Evolutionary conservation across 2,329 filamentous ascomycete species (phyloP), one percentile per base, ranked within the genome.

Genomic region (Ceratocystis huliohia): DNA sequence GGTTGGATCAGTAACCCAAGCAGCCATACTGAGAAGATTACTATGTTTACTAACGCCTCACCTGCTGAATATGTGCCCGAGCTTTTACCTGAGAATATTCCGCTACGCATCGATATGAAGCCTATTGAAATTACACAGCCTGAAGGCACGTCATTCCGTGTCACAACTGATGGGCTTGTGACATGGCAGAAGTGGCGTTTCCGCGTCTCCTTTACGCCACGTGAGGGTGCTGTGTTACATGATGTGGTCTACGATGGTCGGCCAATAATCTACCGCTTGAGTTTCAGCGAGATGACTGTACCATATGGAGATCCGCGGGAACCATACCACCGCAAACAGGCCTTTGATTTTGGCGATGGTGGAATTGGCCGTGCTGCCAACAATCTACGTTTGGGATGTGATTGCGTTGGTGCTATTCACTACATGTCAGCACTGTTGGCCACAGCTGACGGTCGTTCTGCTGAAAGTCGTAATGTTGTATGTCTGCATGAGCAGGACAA

Each of bases 401-500:
- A 89, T 71, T 87, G 87, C 70, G 79, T 90, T 0, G 88, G 88
- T 5, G 80, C 82, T 0, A 88, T 88, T 70, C 82, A 87, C 68
- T 81, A 81, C 69, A 82, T 89, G 67, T 84, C 87, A 70, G 80
- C 79, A 0, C 75, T 84, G 10, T 75, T 84, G 15, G 77, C 81
- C 0, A 78, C 78, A 0, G 73, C 80, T 0, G 77, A 82, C 37
- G 87, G 87, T 0, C 77, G 79, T 1, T 78, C 83, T 0, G 75
- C 75, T 17, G 73, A 77, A 1, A 77, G 80, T 10, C 81, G 81
- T 61, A 84, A 85, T 63, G 84, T 84, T 1, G 76, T 88, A 48
- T 89, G 87, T 69, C 76, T 88, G 1, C 87, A 89, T 71, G 87
- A 89, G 74, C 82, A 88, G 71, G 87, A 89, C 71, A 82, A 84